These are phyloP conservation scores for Sechiopsis laciniata DNA, from an alignment of 306 rosid species.

Conservation along the genomic window DNA sequence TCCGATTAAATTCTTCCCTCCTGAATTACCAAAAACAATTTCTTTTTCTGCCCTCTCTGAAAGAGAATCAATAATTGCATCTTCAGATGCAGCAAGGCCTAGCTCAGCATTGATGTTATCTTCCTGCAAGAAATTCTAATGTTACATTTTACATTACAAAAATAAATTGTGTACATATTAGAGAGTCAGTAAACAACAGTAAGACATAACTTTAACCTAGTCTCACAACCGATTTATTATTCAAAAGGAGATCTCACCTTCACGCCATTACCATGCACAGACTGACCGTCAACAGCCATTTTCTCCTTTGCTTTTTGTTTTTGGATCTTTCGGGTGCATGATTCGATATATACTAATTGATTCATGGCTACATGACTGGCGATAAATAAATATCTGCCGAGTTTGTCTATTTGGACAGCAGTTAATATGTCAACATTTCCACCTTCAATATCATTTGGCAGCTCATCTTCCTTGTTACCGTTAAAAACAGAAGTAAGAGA, in stretches of 20 bases:
- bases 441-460: constrained; percentile 45
- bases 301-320: constrained; percentile 66
- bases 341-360: constrained; percentile 79
- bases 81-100: constrained; percentile 93
- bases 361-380: constrained; percentile 85
- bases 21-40: constrained; percentile 57
- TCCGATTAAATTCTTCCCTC: constrained; percentile 72
- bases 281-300: constrained; percentile 44
- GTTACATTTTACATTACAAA: constrained; percentile 6
- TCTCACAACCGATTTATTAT: not conserved
- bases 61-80: constrained; percentile 76
- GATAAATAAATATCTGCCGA: constrained; percentile 70
- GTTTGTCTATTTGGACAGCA: constrained; percentile 57
- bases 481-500: constrained; percentile 53
- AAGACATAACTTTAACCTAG: not conserved
- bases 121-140: constrained; percentile 47
- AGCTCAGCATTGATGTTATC: constrained; percentile 69
- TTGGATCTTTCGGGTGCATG: constrained; percentile 74
- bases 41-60: constrained; percentile 85
- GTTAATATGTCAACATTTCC: constrained; percentile 37
- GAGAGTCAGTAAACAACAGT: not conserved
- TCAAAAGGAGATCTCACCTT: constrained; percentile 40
- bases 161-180: too few species aligned
- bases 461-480: constrained; percentile 39
- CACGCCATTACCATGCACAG: constrained; percentile 32